Evolutionary conservation across 2,329 filamentous ascomycete genomes (phyloP), one percentile per base, ranked within the genome.

Genomic region (Tolypocladium cylindrosporum): DNA sequence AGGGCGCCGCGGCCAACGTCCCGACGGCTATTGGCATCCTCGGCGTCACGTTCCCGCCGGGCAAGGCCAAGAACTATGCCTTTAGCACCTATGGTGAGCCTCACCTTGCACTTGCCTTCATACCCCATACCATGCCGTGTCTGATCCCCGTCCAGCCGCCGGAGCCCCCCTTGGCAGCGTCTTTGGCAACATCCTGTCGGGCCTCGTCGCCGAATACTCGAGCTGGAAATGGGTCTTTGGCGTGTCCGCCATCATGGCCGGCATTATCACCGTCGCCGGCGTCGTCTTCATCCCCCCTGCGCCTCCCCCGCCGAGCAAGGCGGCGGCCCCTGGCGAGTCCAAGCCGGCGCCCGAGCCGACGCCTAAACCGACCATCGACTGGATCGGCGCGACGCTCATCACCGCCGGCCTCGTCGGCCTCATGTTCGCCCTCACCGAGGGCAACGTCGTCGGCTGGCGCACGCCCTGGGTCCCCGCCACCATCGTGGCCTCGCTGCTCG

Each of bases 1-100:
- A 81, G 72, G 86, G 85, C 2, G 83, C 84, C 34, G 86, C 87
- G 1, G 84, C 85, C 19, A 89, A 87, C 65, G 84, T 89, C 0
- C 86, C 87, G 0, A 88, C 86, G 0, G 87, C 86, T 0, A 83
- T 90, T 65, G 87, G 87, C 0, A 89, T 89, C 43, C 69, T 90
- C 3, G 86, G 85, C 0, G 81, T 82, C 1, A 88, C 84, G 0
- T 89, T 89, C 57, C 80, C 81, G 1, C 85, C 85, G 0, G 84
- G 86, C 0, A 85, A 82, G 61, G 82, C 85, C 4, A 89, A 88
- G 71, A 89, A 87, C 64, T 87, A 88, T 66, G 85, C 86, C 1
- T 89, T 90, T 63, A 82, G 81, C 42, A 77, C 79, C 27, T 88
- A 87, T 59, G 79, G 78, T 79, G 66, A 58, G 72, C 57, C 45